A percentile compares a stretch with the other conserved stretches of the same genome.
Conservation (phyloP, 2,329 filamentous ascomycete species). For the Spiromastix sp. region DNA sequence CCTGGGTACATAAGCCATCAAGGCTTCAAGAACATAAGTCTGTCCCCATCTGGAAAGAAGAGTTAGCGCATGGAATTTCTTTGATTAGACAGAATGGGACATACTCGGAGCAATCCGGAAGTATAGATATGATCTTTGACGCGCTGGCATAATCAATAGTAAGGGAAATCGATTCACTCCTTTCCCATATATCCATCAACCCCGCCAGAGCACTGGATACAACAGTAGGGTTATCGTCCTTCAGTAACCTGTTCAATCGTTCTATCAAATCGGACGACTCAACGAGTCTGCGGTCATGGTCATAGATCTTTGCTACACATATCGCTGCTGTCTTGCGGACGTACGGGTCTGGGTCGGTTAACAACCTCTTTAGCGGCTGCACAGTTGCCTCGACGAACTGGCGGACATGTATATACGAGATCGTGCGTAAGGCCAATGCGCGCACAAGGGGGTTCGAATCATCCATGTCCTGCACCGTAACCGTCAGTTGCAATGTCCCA, state of each 20-base stretch:
- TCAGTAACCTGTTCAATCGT: slow-evolving; percentile 73
- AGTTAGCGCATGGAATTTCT: background rate
- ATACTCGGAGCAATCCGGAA: slow-evolving; percentile 94
- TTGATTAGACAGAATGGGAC: slow-evolving; percentile 23
- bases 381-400: slow-evolving; percentile 92
- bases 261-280: slow-evolving; percentile 89
- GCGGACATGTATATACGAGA: slow-evolving; percentile 93
- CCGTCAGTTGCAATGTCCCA: slow-evolving; percentile 2
- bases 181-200: slow-evolving; percentile 96
- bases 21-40: slow-evolving; percentile 92
- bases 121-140: slow-evolving; percentile 93
- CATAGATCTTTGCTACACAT: slow-evolving; percentile 94
- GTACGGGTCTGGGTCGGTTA: slow-evolving; percentile 84
- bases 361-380: slow-evolving; percentile 67
- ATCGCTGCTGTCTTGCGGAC: slow-evolving; percentile 96
- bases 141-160: slow-evolving; percentile 97
- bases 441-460: slow-evolving; percentile 86
- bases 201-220: slow-evolving; percentile 87
- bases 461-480: slow-evolving; percentile 64
- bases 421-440: slow-evolving; percentile 82
- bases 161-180: slow-evolving; percentile 92
- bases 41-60: slow-evolving; percentile 70
- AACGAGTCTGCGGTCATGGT: slow-evolving; percentile 84
- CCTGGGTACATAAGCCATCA: slow-evolving; percentile 96
- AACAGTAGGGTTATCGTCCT: slow-evolving; percentile 95